Percentiles rank a stretch among this genome's conserved stretches.
Conservation (phyloP, 352 stramenopile genomes). For the Globisporangium iwayamae region DNA sequence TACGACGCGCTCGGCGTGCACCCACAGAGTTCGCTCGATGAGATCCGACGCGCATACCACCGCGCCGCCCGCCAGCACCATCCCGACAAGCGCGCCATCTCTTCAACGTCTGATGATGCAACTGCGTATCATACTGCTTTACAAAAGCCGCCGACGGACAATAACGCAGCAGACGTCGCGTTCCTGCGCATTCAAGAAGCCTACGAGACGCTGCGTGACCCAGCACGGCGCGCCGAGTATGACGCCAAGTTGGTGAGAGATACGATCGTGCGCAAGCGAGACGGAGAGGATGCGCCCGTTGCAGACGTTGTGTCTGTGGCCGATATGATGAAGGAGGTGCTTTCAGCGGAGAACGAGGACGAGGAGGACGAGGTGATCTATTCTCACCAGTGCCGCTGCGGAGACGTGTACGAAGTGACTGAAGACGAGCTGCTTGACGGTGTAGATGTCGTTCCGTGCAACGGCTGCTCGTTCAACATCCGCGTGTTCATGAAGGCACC, state of each 20-base stretch:
- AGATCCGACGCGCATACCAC: conserved; percentile 72
- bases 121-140: neutral
- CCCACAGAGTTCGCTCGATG: conserved; percentile 41
- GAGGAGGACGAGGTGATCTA: conserved; percentile 52
- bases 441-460: conserved; percentile 69
- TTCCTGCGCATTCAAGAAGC: conserved; percentile 64
- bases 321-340: conserved; percentile 43
- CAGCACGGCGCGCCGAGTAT: conserved; percentile 40
- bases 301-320: conserved; percentile 49
- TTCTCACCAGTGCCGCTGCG: conserved; percentile 63
- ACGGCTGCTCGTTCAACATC: conserved; percentile 80
- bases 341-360: conserved; percentile 21
- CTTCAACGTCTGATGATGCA: neutral
- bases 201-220: conserved; percentile 63
- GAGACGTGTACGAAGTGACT: conserved; percentile 68
- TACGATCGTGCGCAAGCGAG: conserved; percentile 27
- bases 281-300: conserved; percentile 53
- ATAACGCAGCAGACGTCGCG: conserved; percentile 19
- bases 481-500: conserved; percentile 40
- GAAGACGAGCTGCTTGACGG: conserved; percentile 58
- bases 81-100: conserved; percentile 49
- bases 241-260: conserved; percentile 46
- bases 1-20: conserved; percentile 59
- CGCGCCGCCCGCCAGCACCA: conserved; percentile 50
- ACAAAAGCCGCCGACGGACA: neutral